Percentiles rank a stretch among this genome's conserved stretches.
Evolutionary conservation across 768 basidiomycete species (phyloP).

Genomic region (Boletales sp.): DNA sequence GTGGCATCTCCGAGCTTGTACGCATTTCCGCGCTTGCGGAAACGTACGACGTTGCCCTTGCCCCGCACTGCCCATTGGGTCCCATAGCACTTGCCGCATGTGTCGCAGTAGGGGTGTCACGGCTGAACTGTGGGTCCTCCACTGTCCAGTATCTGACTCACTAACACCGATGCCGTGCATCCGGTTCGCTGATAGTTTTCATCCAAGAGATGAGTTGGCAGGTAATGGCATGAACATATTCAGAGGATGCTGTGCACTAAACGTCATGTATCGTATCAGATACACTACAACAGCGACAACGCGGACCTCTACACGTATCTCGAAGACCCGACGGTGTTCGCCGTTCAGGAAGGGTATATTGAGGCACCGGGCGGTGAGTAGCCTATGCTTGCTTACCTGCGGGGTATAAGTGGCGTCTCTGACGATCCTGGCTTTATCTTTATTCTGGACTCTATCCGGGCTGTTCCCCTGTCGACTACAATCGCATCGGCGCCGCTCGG

Average conservation of each 20-base stretch:
- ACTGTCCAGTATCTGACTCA: neutral
- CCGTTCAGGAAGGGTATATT: conserved; percentile 50
- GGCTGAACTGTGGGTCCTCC: conserved; percentile 51
- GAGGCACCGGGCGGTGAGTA: conserved; percentile 37
- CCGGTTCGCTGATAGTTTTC: conserved; percentile 34
- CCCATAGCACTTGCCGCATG: conserved; percentile 72
- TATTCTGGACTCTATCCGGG: neutral
- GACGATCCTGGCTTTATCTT: neutral
- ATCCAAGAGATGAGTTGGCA: conserved; percentile 69
- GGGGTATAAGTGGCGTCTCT: neutral
- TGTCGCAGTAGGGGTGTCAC: conserved; percentile 56
- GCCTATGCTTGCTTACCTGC: too few species aligned
- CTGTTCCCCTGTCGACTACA: neutral
- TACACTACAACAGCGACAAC: conserved; percentile 58
- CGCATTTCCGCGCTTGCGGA: conserved; percentile 58
- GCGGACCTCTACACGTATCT: conserved; percentile 65
- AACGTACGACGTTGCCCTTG: conserved; percentile 68
- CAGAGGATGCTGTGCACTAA: too few species aligned
- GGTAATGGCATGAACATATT: conserved; percentile 22
- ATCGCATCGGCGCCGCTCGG: too few species aligned
- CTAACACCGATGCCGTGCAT: neutral
- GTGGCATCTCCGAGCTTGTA: conserved; percentile 57
- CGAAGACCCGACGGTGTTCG: conserved; percentile 47
- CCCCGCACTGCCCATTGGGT: conserved; percentile 70
- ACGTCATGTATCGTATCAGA: conserved; percentile 30